Base-by-base conservation (phyloP, 306 rosid species). In the Trichosanthes cucumerina region DNA sequence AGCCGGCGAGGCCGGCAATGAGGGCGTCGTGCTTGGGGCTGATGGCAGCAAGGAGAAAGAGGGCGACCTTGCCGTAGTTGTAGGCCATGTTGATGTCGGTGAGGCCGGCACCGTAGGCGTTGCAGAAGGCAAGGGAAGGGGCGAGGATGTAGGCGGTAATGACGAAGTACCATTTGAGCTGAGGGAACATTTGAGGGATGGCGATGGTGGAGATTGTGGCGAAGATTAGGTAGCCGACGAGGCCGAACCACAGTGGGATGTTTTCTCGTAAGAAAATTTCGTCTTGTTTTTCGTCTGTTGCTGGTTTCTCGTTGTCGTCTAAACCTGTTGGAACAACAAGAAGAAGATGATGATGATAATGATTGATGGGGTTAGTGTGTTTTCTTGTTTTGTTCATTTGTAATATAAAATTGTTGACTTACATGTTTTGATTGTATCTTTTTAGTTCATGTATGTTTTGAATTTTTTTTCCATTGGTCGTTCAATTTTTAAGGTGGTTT, bases 11-110 rank as follows among this genome's bases (percentile, higher is more conserved):
- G 62, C 92, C 92, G 0, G 91, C 91, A 6, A 82, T 82, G 15
- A 86, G 79, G 3, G 88, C 91, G 12, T 84, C 78, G 38, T 82
- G 80, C 41, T 83, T 88, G 6, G 89, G 88, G 2, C 79, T 79
- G 5, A 88, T 1, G 7, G 99, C 91, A 1, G 97, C 99, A 13
- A 95, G 84, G 19, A 86, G 47, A 46, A 95, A 92, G 33, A 92
- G 97, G 18, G 91, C 97, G 16, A 89, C 96, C 79, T 95, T 95
- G 0, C 97, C 99, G 46, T 95, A 95, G 80, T 95, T 92, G 79
- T 95, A 95, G 72, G 97, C 92, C 97, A 95, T 92, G 92, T 95
- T 95, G 10, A 95, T 88, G 58, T 95, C 97, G 0, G 99, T 92
- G 16, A 95, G 91, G n/a, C 99, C 97, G 12, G 97, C 89, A 54